Base-by-base conservation (phyloP, 1,284 basidiomycete species). In the Microbotryum violaceum region DNA sequence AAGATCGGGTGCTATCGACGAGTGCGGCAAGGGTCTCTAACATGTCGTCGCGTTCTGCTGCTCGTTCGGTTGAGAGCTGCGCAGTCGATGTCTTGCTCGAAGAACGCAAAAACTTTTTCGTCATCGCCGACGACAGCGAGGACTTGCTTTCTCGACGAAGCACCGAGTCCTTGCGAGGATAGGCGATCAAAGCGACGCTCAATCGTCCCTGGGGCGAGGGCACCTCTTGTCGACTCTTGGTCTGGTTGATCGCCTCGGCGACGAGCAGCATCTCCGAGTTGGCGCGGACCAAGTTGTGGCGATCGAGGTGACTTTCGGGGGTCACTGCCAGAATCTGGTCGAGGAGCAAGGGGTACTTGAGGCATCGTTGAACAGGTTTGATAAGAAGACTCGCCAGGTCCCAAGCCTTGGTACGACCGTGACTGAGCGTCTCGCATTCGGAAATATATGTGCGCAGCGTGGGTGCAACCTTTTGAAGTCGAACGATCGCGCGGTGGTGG, bases 341-440 rank as follows among this genome's bases (percentile, higher is more conserved):
- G 33, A 77, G 65, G 8, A 77, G 73, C 25, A 77, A 70, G 10
- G 76, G 76, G 57, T 77, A 77, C 57, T 69, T 69, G 69, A 74
- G 72, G 48, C 74, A 74, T 6, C 76, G 73, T 65, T 77, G 76
- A 3, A 77, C 76, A 5, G 76, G 76, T 63, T 78, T 78, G 73
- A 78, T 78, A 45, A 78, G 69, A 12, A 77, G 70, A 6, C 74
- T 75, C 3, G 72, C 71, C 56, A 78, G 67, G 56, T 78, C 76
- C 77, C 77, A 78, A 3, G 76, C 75, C 51, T 70, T 74, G 3
- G 76, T 76, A 20, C 67, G 65, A 2, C 70, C 69, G 48, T 63
- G 57, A 20, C 66, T 62, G n/a, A 73, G 65, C 14, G 70, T 74
- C 27, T 73, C 74, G 70, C 75, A 75, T 47, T 77, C 75, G 52